Base-by-base conservation (phyloP, 805 yeast genomes). In the Millerozyma miso region DNA sequence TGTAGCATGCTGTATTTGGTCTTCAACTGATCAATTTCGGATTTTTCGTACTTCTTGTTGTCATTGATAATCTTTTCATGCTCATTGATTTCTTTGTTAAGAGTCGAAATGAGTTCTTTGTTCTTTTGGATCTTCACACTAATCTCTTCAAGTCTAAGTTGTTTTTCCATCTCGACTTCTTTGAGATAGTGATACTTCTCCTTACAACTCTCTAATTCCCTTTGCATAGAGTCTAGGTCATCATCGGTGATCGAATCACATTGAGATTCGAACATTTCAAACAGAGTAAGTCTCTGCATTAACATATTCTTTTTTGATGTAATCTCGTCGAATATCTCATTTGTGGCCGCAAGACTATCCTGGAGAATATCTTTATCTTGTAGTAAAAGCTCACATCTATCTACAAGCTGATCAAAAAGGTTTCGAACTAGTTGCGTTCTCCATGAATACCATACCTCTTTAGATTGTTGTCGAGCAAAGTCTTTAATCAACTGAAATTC, bases 401-500 rank as follows among this genome's bases (percentile, higher is more conserved):
- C 47, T 18, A 55, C 47, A 16, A 69, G 48, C 33, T 66, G 66
- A 14, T 50, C 56, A 26, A 72, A 52, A 13, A 81, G 62, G 33
- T 77, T 80, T 18, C 65, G 62, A 4, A 76, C 53, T 37, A 80
- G 69, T 46, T 77, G 77, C 10, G 65, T 55, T 46, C 86, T 62
- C 88, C 88, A 82, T 39, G 72, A 74, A 49, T 76, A 77, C 86
- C 87, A 82, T 0, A 74, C 74, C 32, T 69, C 71, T 44, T 66
- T 69, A 0, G 86, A 78, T 51, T 76, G 77, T 23, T 71, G 64
- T 23, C 79, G 65, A 0, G 85, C 69, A 45, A 61, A 74, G 23
- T 69, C 74, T 52, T 79, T 78, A 35, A 81, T 61, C 10, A 73
- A 45, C 44, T 70, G 73, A 38, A 81, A 67, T 45, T 76, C 76